Conservation (phyloP, 139 green algal species). For the Bryopsis sp. region DNA sequence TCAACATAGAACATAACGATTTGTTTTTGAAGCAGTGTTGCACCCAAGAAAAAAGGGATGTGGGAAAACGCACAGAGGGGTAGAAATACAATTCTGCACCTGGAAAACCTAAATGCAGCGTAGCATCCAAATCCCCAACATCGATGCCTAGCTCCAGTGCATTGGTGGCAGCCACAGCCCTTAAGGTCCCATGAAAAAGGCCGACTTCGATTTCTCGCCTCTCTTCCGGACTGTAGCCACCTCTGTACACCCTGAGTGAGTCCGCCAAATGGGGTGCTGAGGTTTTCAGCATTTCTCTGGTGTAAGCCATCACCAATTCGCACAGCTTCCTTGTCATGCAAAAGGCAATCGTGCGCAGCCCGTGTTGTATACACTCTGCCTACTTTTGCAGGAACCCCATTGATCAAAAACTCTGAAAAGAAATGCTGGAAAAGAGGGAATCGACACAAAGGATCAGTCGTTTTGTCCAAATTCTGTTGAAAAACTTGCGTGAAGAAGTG, state of each 20-base stretch:
- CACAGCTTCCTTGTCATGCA: slow-evolving; percentile 92
- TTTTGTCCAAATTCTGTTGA: too few species aligned
- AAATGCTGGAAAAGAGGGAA: too few species aligned
- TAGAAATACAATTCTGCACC: too few species aligned
- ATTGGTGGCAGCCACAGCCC: slow-evolving; percentile 83
- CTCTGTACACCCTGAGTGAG: slow-evolving; percentile 58
- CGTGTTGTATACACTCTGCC: slow-evolving; percentile 84
- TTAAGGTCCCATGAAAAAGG: slow-evolving; percentile 47
- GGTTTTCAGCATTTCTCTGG: slow-evolving; percentile 57
- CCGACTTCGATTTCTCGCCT: slow-evolving; percentile 58
- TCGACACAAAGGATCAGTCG: too few species aligned
- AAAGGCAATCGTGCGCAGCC: slow-evolving; percentile 85
- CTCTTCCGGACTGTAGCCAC: slow-evolving; percentile 45
- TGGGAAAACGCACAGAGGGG: too few species aligned
- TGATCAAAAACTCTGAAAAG: too few species aligned
- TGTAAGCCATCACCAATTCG: slow-evolving; percentile 88
- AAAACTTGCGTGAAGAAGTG: too few species aligned
- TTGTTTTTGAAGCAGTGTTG: too few species aligned
- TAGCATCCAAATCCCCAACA: slow-evolving; percentile 88
- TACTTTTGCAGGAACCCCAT: too few species aligned
- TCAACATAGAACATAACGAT: too few species aligned
- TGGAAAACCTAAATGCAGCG: slow-evolving; percentile 79
- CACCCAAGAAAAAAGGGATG: too few species aligned
- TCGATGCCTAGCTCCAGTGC: slow-evolving; percentile 94
- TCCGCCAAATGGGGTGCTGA: slow-evolving; percentile 51